Evolutionary conservation across 1,284 basidiomycete genomes (phyloP).

Genomic region (Irpex sp.): DNA sequence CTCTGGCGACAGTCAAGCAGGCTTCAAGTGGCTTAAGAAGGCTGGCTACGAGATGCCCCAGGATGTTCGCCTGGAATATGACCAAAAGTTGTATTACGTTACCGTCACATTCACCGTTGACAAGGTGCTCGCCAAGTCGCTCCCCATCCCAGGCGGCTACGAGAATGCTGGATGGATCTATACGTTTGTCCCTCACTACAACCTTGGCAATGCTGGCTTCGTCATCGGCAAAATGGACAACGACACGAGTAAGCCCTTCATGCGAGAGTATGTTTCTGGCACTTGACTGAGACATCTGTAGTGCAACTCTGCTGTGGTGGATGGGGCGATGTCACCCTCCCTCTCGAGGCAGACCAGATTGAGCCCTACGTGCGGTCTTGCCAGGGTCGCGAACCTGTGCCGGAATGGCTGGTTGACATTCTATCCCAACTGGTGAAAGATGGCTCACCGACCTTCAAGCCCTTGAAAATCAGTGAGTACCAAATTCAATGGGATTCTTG

Average conservation of each 20-base stretch:
- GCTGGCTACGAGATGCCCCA: constrained; percentile 9
- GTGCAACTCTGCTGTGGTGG: constrained; percentile 16
- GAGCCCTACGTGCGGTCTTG: constrained; percentile 9
- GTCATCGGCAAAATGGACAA: constrained; percentile 15
- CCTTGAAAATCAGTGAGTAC: constrained; percentile 11
- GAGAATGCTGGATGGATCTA: constrained; percentile 12
- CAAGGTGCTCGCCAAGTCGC: neutral
- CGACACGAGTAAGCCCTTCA: constrained; percentile 10
- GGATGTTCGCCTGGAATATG: constrained; percentile 11
- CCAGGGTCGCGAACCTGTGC: constrained; percentile 6
- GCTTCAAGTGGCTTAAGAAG: constrained; percentile 15
- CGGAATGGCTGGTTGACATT: constrained; percentile 11
- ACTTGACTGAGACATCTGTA: neutral
- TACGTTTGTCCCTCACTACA: constrained; percentile 13
- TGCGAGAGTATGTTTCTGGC: neutral
- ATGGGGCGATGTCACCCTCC: constrained; percentile 14
- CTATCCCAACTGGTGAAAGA: constrained; percentile 4
- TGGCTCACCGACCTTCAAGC: constrained; percentile 12
- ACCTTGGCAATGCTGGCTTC: constrained; percentile 10
- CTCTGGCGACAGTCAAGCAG: constrained; percentile 14
- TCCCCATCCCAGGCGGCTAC: constrained; percentile 10
- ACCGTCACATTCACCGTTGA: constrained; percentile 12
- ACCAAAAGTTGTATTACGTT: constrained; percentile 14
- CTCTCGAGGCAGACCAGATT: constrained; percentile 5
- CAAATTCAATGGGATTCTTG: neutral